These are phyloP conservation scores for Glycine soja DNA, from an alignment of 306 rosid species.

Conservation along the genomic window DNA sequence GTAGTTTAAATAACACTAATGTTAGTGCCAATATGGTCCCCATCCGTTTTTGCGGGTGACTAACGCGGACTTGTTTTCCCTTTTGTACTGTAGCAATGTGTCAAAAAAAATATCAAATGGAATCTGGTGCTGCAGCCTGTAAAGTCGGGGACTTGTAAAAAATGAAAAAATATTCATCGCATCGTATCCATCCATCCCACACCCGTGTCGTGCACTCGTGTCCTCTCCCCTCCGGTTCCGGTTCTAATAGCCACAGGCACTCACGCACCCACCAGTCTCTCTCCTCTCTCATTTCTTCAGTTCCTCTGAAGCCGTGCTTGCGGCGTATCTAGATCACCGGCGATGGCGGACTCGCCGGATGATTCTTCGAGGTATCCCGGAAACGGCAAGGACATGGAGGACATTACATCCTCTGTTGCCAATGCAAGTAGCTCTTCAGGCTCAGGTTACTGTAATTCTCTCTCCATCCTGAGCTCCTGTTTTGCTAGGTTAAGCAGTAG, in stretches of 20 bases:
- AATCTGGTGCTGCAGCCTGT: slow-evolving; percentile 40
- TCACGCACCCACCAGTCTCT: background rate
- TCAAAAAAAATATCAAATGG: slow-evolving; percentile 21
- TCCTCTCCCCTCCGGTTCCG: slow-evolving; percentile 1
- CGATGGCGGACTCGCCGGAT: slow-evolving; percentile 65
- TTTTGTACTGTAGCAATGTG: slow-evolving; percentile 1
- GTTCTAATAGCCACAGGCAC: background rate
- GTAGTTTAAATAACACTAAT: too few relatives aligned
- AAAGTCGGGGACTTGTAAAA: background rate
- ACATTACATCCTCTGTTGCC: slow-evolving; percentile 33
- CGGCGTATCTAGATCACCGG: slow-evolving; percentile 57
- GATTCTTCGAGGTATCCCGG: slow-evolving; percentile 57
- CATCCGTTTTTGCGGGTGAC: too few relatives aligned
- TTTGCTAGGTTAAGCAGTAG: slow-evolving; percentile 14
- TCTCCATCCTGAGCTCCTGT: slow-evolving; percentile 17
- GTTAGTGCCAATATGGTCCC: too few relatives aligned
- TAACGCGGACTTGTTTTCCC: background rate
- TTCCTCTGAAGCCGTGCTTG: slow-evolving; percentile 12
- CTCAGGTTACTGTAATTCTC: slow-evolving; percentile 57
- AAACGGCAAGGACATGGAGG: slow-evolving; percentile 48
- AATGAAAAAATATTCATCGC: background rate
- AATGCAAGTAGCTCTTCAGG: slow-evolving; percentile 56
- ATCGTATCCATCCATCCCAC: background rate
- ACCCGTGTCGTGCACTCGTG: slow-evolving; percentile 26
- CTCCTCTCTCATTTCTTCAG: background rate